A percentile compares a stretch with the other conserved stretches of the same genome.
phyloP scores from a whole-genome alignment of 2,329 filamentous ascomycete species.

The Cadophora sp. region DNA sequence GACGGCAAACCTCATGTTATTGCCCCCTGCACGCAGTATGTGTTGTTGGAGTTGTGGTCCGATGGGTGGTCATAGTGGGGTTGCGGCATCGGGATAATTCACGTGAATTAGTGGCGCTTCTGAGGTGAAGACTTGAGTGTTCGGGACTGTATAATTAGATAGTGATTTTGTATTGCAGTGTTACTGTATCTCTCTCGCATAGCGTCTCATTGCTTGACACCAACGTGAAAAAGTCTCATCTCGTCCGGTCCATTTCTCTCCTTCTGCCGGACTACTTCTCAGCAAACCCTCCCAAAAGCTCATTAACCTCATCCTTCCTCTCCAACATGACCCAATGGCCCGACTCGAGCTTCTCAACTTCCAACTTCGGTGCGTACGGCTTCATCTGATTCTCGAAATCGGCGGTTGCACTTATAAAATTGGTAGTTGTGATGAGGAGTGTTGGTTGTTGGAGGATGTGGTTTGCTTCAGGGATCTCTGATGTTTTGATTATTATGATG shows the following conservation, averaged over 20 bases:
- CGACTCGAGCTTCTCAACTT: constrained; percentile 16
- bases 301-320: constrained; percentile 29
- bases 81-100: background rate
- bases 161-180: too few species aligned
- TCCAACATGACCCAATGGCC: constrained; percentile 36
- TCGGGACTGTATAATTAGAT: too few species aligned
- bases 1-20: too few species aligned
- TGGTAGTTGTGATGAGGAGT: constrained; percentile 22
- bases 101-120: background rate
- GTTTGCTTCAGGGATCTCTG: constrained; percentile 28
- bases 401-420: constrained; percentile 27
- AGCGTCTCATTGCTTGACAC: too few species aligned
- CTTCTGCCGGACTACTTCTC: constrained; percentile 2
- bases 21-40: too few species aligned
- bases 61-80: too few species aligned
- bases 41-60: too few species aligned
- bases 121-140: background rate
- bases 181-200: too few species aligned
- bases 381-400: constrained; percentile 32
- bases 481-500: background rate
- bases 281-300: constrained; percentile 20
- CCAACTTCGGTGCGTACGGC: constrained; percentile 10
- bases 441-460: constrained; percentile 26
- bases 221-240: too few species aligned
- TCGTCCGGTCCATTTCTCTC: too few species aligned